Conservation (phyloP, 495 filamentous ascomycete genomes). For the Chlorociboria aeruginascens region DNA sequence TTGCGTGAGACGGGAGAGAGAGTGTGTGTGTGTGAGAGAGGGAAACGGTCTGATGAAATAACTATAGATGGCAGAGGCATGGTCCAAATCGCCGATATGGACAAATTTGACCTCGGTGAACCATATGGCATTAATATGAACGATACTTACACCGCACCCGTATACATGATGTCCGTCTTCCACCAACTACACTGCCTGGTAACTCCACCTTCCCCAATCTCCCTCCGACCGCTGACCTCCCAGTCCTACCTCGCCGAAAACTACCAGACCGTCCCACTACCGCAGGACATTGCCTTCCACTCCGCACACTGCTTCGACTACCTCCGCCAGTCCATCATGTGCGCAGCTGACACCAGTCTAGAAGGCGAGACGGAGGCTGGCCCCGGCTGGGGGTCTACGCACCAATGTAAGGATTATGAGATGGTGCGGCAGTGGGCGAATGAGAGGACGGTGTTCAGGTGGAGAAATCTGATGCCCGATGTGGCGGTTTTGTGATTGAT, state of each 20-base stretch:
- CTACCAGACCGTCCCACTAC: constrained; percentile 29
- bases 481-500: constrained; percentile 20
- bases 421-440: constrained; percentile 29
- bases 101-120: constrained; percentile 24
- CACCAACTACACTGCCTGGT: constrained; percentile 40
- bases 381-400: constrained; percentile 31
- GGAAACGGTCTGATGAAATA: neutral
- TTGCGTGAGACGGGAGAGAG: no score
- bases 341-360: constrained; percentile 31
- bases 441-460: constrained; percentile 20
- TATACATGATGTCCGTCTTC: constrained; percentile 38
- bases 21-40: no score
- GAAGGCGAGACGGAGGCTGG: constrained; percentile 32
- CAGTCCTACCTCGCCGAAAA: constrained; percentile 29
- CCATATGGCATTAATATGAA: constrained; percentile 26
- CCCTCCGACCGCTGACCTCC: neutral
- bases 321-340: constrained; percentile 35
- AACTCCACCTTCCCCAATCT: neutral
- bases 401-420: constrained; percentile 30
- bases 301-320: constrained; percentile 39
- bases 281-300: constrained; percentile 31
- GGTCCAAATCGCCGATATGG: constrained; percentile 24
- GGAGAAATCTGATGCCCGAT: constrained; percentile 21
- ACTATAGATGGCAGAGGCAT: constrained; percentile 28
- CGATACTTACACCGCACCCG: constrained; percentile 22